Evolutionary conservation across 352 stramenopile genomes (phyloP).

Genomic region (Globisporangium parvum): DNA sequence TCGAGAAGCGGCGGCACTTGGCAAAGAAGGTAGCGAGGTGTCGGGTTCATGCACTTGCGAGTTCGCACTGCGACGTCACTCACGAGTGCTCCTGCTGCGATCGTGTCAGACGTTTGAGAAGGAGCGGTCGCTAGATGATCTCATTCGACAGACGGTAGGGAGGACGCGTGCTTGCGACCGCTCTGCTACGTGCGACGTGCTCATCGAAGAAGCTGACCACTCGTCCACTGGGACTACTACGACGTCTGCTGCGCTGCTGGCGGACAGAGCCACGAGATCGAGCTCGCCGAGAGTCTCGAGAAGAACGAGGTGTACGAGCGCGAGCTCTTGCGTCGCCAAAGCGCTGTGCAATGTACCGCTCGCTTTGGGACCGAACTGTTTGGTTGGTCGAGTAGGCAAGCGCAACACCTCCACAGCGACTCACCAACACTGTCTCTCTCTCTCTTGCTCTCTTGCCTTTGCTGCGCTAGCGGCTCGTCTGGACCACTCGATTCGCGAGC

Average conservation of each 20-base stretch:
- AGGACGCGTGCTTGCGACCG: conserved; percentile 1
- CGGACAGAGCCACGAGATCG: conserved; percentile 62
- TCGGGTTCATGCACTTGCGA: too few species aligned
- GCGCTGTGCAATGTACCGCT: conserved; percentile 32
- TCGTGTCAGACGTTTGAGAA: conserved; percentile 66
- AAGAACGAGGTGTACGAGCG: conserved; percentile 71
- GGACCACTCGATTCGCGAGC: conserved; percentile 58
- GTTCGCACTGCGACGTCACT: neutral
- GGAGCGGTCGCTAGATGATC: conserved; percentile 57
- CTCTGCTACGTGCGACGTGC: neutral
- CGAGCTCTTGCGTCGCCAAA: conserved; percentile 51
- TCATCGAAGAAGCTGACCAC: neutral
- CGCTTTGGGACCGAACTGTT: too few species aligned
- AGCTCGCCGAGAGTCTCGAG: conserved; percentile 64
- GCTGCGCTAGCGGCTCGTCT: conserved; percentile 33
- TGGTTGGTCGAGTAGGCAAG: too few species aligned
- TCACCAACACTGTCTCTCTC: neutral
- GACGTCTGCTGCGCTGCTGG: too few species aligned
- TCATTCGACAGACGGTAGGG: conserved; percentile 73
- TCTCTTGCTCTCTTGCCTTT: neutral
- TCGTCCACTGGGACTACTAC: neutral
- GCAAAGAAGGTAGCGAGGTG: conserved; percentile 51
- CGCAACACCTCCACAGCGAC: neutral
- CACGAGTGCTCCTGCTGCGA: neutral
- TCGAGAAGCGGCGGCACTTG: conserved; percentile 61